phyloP scores from a whole-genome alignment of 2,329 filamentous ascomycete genomes.

The Colletotrichum higginsianum region DNA sequence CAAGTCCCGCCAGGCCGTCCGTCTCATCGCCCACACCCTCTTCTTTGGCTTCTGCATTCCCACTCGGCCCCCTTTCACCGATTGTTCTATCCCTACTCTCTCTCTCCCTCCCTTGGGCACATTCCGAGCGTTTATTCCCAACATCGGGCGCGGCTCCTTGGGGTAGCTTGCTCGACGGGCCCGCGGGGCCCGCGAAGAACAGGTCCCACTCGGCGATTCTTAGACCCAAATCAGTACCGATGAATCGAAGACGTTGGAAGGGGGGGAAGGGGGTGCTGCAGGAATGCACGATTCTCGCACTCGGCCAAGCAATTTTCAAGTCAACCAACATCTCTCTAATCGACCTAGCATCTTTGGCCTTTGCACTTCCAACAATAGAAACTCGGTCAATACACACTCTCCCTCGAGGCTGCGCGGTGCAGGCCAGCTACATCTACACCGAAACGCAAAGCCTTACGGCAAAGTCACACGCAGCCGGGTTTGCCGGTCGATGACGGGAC shows the following conservation, averaged over 20 bases:
- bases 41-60: slow-evolving; percentile 5
- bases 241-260: slow-evolving; percentile 12
- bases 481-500: background rate
- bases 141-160: background rate
- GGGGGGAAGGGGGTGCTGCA: background rate
- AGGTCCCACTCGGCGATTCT: slow-evolving; percentile 5
- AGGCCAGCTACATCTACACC: background rate
- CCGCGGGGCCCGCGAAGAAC: background rate
- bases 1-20: slow-evolving; percentile 23
- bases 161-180: background rate
- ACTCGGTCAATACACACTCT: background rate
- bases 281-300: background rate
- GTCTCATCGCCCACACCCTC: slow-evolving; percentile 33
- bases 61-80: background rate
- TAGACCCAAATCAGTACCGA: background rate
- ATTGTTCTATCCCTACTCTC: slow-evolving; percentile 2
- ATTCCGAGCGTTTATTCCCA: background rate
- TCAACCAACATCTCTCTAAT: slow-evolving; percentile 26
- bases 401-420: slow-evolving; percentile 7
- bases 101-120: background rate
- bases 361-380: background rate
- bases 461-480: background rate
- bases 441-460: slow-evolving; percentile 14
- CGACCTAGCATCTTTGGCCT: slow-evolving; percentile 4
- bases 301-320: background rate